Evolutionary conservation across 257 asterid genomes (phyloP), one percentile per base, ranked within the genome.

Genomic region (Solanum chilense): DNA sequence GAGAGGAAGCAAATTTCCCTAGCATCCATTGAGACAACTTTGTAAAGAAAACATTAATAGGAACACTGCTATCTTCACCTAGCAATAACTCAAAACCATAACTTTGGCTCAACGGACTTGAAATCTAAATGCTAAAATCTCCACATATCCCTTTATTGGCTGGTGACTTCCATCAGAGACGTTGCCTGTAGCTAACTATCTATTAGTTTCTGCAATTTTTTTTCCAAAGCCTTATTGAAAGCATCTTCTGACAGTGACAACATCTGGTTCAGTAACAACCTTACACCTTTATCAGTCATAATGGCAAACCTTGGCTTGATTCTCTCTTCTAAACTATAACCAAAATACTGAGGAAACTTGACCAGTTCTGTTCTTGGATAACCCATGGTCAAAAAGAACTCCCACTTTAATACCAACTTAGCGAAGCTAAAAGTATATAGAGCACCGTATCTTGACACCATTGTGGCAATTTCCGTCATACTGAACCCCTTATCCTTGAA

Each of bases 331-430:
- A 95, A 91, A 87, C 96, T 97, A 89, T 97, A 97, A 75, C 99
- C 98, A 66, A 97, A 97, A 87, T 94, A 97, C 52, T 97, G 98
- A 13, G 98, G 99, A 89, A 97, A 95, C 77, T 97, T 97, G 9
- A 95, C 91, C 89, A 97, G 85, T 56, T 95, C 98, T 0, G 95
- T 88, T 64, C 89, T 93, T 1, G 98, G 98, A 90, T 94, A 96
- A 27, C 85, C 95, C 94, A 88, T 96, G 20, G 94, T 95, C 86
- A 90, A 84, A 84, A 92, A 96, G 89, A 94, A 95, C 70, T 94
- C 94, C 98, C 99, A 96, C 90, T 96, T 96, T 1, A 96, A 93
- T 86, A 90, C 87, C 95, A 97, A 82, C 86, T 94, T 94, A 1
- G 90, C 87, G 92, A 97, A 89, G 92, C 97, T 95, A 87, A 94